These are phyloP conservation scores for Kingdonia uniflora DNA, from an alignment of 164 flowering plant species.

Conservation along the genomic window DNA sequence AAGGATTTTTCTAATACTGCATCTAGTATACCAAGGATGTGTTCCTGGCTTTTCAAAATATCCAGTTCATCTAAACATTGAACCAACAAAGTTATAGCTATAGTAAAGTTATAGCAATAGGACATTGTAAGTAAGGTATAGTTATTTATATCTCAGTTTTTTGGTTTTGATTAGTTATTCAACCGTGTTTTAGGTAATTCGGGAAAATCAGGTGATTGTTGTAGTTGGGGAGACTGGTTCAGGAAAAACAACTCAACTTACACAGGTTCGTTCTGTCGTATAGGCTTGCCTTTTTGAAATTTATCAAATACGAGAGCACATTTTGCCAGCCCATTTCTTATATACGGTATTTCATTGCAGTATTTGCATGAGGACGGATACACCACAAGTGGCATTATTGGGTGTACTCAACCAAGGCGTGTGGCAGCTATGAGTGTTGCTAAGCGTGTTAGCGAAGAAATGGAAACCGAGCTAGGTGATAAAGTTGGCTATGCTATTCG, in stretches of 20 bases:
- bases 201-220: conserved; percentile 88
- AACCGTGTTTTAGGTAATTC: conserved; percentile 45
- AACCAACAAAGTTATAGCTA: too few relatives aligned
- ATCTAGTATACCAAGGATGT: too few relatives aligned
- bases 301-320: background rate
- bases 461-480: conserved; percentile 91
- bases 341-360: conserved; percentile 30
- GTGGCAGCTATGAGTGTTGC: conserved; percentile 99
- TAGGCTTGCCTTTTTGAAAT: background rate
- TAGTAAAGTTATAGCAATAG: too few relatives aligned
- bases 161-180: background rate
- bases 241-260: conserved; percentile 94
- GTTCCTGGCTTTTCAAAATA: too few relatives aligned
- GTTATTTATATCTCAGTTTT: background rate
- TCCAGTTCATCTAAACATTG: too few relatives aligned
- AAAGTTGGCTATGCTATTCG: conserved; percentile 95
- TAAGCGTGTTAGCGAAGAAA: conserved; percentile 97
- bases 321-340: conserved; percentile 2
- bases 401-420: conserved; percentile 99
- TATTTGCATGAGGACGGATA: conserved; percentile 92
- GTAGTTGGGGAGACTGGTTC: conserved; percentile 99
- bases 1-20: too few relatives aligned
- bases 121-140: too few relatives aligned
- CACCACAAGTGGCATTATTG: conserved; percentile 62
- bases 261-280: conserved; percentile 48